These are phyloP conservation scores for Petasospora rhodanensis DNA, from an alignment of 1,139 yeast genomes.

Conservation along the genomic window DNA sequence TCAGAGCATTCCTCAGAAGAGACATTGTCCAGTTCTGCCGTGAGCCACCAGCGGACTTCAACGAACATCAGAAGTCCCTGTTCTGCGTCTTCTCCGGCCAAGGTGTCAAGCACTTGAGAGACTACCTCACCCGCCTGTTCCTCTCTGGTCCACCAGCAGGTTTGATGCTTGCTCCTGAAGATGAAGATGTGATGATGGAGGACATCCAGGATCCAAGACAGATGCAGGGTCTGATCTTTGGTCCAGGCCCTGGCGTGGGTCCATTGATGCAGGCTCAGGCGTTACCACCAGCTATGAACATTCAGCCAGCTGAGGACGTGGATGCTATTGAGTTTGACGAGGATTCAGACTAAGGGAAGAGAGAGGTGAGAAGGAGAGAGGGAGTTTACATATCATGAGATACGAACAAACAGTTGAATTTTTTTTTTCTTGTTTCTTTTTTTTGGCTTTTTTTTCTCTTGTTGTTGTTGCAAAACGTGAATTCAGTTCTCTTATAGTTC, in stretches of 20 bases:
- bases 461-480: background rate
- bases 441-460: background rate
- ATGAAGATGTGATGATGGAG: constrained; percentile 2
- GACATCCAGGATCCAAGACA: no score
- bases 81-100: constrained; percentile 94
- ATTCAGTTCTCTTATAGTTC: background rate
- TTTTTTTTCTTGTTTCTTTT: no score
- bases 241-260: no score
- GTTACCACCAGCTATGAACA: no score
- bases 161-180: background rate
- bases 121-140: constrained; percentile 44
- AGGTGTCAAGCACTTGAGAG: constrained; percentile 74
- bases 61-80: constrained; percentile 76
- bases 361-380: no score
- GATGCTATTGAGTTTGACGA: no score
- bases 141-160: background rate
- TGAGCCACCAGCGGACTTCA: constrained; percentile 92
- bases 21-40: constrained; percentile 88
- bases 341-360: no score
- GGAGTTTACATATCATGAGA: no score
- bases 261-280: no score
- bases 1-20: constrained; percentile 76
- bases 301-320: no score
- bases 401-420: no score
- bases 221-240: no score